Conservation (phyloP, 768 basidiomycete species). For the Agrocybe pediades region DNA sequence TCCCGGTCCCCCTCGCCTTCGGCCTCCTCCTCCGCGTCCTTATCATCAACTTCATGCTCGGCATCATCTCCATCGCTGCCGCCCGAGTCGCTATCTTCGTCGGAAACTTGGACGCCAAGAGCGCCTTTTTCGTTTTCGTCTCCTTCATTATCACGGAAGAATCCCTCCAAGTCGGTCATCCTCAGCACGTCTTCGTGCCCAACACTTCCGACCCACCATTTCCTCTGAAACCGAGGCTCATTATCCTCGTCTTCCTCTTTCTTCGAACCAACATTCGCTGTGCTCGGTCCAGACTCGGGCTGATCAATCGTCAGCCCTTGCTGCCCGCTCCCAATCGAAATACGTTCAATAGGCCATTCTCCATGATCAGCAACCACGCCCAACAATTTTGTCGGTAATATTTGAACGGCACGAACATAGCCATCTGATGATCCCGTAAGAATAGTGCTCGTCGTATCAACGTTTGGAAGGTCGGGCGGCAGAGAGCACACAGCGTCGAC, state of each 20-base stretch:
- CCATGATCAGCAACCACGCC: slow-evolving; percentile 92
- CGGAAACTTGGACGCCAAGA: slow-evolving; percentile 24
- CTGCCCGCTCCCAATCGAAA: slow-evolving; percentile 56
- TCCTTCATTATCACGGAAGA: slow-evolving; percentile 53
- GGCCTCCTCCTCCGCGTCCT: not conserved
- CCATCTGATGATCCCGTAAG: slow-evolving; percentile 94
- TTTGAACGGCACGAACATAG: slow-evolving; percentile 80
- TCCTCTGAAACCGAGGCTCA: slow-evolving; percentile 20
- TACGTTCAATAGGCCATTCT: slow-evolving; percentile 88
- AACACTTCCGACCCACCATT: slow-evolving; percentile 90
- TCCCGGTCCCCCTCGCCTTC: slow-evolving; percentile 11
- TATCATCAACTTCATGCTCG: slow-evolving; percentile 22
- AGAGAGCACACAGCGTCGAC: slow-evolving; percentile 84
- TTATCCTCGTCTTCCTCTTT: slow-evolving; percentile 18
- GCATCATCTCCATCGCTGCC: slow-evolving; percentile 19
- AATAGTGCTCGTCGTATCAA: slow-evolving; percentile 68
- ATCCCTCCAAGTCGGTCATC: slow-evolving; percentile 80
- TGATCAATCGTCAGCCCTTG: slow-evolving; percentile 32
- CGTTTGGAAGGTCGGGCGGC: slow-evolving; percentile 59
- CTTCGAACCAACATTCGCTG: slow-evolving; percentile 4
- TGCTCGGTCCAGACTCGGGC: slow-evolving; percentile 17
- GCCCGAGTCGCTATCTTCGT: slow-evolving; percentile 24
- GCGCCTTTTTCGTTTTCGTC: slow-evolving; percentile 33
- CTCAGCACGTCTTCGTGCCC: slow-evolving; percentile 88
- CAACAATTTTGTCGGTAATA: slow-evolving; percentile 86